These are phyloP conservation scores for Sphagnurus paluster DNA, from an alignment of 1,284 basidiomycete species.

Conservation along the genomic window DNA sequence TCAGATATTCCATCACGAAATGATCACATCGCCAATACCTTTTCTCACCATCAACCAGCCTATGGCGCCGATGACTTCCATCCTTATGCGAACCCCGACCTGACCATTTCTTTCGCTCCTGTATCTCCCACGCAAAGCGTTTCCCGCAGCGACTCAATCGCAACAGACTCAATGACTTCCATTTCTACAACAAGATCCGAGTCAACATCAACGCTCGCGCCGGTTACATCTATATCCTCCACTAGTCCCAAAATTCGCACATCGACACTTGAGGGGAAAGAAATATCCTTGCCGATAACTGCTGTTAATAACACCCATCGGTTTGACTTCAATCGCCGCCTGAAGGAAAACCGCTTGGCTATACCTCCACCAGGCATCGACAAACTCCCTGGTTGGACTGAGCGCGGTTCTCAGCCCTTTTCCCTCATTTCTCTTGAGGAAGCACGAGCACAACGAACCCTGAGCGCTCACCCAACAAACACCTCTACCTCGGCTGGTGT, in stretches of 20 bases:
- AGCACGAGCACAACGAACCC: conserved; percentile 65
- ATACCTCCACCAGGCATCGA: conserved; percentile 29
- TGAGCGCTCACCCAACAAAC: conserved; percentile 46
- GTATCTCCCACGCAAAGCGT: conserved; percentile 30
- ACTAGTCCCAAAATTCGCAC: conserved; percentile 32
- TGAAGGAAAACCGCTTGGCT: conserved; percentile 18
- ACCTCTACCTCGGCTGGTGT: conserved; percentile 26
- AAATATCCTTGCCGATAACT: conserved; percentile 53
- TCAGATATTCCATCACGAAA: conserved; percentile 8
- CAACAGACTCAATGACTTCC: conserved; percentile 42
- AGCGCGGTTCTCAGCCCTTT: conserved; percentile 50
- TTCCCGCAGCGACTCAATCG: conserved; percentile 49
- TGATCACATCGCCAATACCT: conserved; percentile 15
- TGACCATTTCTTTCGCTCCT: conserved; percentile 41
- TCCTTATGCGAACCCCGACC: conserved; percentile 77
- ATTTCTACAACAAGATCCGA: conserved; percentile 35
- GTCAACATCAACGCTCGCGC: conserved; percentile 41
- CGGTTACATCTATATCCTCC: conserved; percentile 49
- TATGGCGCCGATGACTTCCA: conserved; percentile 44
- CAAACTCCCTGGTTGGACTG: conserved; percentile 46
- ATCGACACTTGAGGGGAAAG: conserved; percentile 43
- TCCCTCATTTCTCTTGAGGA: conserved; percentile 74
- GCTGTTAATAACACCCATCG: conserved; percentile 31
- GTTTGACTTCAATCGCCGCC: conserved; percentile 21
- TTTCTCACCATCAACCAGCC: conserved; percentile 15